phyloP scores from a whole-genome alignment of 345 rosid genomes.

The Melastoma malabathricum region DNA sequence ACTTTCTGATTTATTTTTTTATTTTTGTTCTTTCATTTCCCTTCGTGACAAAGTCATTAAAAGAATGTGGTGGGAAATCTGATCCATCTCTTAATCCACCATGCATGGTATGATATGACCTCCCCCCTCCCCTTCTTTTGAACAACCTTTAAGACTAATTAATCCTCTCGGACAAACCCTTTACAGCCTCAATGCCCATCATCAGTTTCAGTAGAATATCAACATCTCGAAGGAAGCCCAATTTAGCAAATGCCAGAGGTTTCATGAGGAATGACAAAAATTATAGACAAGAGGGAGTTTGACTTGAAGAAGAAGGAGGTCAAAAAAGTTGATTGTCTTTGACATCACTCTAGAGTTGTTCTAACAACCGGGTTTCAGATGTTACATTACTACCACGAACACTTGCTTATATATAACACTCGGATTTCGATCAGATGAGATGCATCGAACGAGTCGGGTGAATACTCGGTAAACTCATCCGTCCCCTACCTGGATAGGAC shows the following conservation, averaged over 20 bases:
- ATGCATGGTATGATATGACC: no score
- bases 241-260: neutral
- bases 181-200: neutral
- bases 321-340: constrained; percentile 51
- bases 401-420: constrained; percentile 7
- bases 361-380: constrained; percentile 33
- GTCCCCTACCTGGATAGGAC: neutral
- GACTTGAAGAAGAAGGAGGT: constrained; percentile 30
- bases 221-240: neutral
- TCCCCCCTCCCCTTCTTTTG: no score
- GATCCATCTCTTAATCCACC: no score
- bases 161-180: no score
- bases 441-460: no score
- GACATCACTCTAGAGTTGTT: constrained; percentile 67
- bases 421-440: no score
- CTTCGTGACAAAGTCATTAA: no score
- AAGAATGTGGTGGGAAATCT: no score
- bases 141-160: no score
- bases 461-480: neutral
- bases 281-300: constrained; percentile 2
- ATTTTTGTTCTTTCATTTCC: no score
- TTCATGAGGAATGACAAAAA: neutral
- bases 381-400: constrained; percentile 9
- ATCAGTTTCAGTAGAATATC: neutral
- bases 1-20: no score